Percentiles rank a stretch among this genome's conserved stretches.
These are phyloP conservation scores for Fusarium albidum DNA, from an alignment of 2,329 filamentous ascomycete species.

Conservation along the genomic window DNA sequence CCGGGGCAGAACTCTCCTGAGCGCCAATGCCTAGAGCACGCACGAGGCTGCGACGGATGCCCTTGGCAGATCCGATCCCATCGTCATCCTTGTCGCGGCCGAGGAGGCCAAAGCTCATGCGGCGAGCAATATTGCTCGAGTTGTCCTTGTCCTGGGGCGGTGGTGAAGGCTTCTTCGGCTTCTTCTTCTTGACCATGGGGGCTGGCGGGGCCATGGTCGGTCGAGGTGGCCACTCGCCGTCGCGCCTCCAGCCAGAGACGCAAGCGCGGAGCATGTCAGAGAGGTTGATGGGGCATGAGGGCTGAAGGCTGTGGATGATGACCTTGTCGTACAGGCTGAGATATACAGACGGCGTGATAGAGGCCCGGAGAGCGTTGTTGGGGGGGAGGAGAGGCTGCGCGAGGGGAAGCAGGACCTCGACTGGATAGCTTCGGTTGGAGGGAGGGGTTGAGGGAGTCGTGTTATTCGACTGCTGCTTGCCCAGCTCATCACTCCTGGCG, in stretches of 20 bases:
- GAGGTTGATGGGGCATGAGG: conserved; percentile 88
- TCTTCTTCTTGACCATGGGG: conserved; percentile 52
- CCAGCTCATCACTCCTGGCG: conserved; percentile 48
- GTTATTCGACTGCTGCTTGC: conserved; percentile 45
- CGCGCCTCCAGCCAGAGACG: conserved; percentile 90
- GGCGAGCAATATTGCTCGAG: conserved; percentile 45
- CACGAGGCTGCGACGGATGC: conserved; percentile 56
- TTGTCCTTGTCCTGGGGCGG: conserved; percentile 35
- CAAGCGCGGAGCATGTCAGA: conserved; percentile 81
- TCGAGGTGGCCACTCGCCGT: conserved; percentile 86
- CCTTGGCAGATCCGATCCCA: conserved; percentile 44
- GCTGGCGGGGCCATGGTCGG: conserved; percentile 52
- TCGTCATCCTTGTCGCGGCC: conserved; percentile 50
- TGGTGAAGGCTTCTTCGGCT: conserved; percentile 38
- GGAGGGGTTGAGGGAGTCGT: conserved; percentile 42
- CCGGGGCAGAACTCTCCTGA: conserved; percentile 27
- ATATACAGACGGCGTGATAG: conserved; percentile 78
- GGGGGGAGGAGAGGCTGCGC: conserved; percentile 76
- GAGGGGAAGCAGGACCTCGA: conserved; percentile 74
- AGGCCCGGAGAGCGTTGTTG: conserved; percentile 78
- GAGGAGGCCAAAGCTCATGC: conserved; percentile 58
- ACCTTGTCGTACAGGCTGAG: conserved; percentile 90
- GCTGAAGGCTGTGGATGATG: conserved; percentile 79
- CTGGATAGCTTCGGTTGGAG: conserved; percentile 51
- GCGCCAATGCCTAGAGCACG: conserved; percentile 53